Base-by-base conservation (phyloP, 2,329 filamentous ascomycete genomes). In the Plenodomus lindquistii region DNA sequence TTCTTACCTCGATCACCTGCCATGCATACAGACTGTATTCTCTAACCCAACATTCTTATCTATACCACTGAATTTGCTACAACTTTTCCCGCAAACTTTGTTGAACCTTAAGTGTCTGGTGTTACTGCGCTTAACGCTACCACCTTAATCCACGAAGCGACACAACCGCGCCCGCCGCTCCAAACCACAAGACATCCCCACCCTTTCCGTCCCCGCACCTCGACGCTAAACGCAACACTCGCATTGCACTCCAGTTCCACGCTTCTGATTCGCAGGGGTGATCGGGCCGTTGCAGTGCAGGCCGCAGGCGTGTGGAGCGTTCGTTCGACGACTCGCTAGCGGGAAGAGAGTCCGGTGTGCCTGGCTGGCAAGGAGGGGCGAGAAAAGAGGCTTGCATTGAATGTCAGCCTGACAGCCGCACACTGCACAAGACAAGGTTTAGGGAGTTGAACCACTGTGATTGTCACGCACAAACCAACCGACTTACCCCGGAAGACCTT, bases 371-470 rank as follows among this genome's bases (percentile, higher is more conserved):
- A 15, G 11, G 27, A 13, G 11, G 27, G 27, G 27, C 11, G 27
- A 8, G 44, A 45, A 49, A 48, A 47, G 46, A 36, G 60, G 57
- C 57, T 50, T 58, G 58, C 57, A 62, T 61, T 55, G 49, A 46
- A 44, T 13, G 27, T 4, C 15, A 31, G 11, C 27, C 11, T 31
- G 15, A 31, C 27, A 11, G 15, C 11, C 15, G 27, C 15, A 24
- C 22, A 11, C 22, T 24, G 22, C 22, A 24, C 22, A 24, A 24
- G 11, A 5, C 22, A 5, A 5, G 22, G 22, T 5, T 6, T 24
- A 5, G 22, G 11, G 22, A 24, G 11, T 24, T n/a, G n/a, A n/a
- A n/a, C n/a, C n/a, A n/a, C n/a, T n/a, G n/a, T n/a, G n/a, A n/a
- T n/a, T n/a, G n/a, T n/a, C n/a, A n/a, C n/a, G n/a, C n/a, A n/a